Conservation (phyloP, 106 monocot species). For the Dioscorea zingiberensis region DNA sequence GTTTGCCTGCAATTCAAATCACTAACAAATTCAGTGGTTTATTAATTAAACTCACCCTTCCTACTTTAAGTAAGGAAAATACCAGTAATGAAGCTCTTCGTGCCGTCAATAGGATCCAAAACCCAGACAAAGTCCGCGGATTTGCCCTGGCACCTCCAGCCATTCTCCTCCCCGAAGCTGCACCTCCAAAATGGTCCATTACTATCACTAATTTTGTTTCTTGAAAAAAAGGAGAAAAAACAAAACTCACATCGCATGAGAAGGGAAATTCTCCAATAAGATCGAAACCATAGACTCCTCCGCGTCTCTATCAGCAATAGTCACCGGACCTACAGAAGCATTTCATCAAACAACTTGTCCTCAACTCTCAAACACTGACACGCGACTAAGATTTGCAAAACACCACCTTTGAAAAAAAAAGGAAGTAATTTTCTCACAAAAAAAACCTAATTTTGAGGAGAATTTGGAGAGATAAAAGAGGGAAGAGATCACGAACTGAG, state of each 20-base stretch:
- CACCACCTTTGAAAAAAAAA: not conserved
- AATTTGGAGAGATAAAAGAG: not conserved
- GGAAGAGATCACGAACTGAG: conserved; percentile 44
- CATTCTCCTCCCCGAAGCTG: conserved; percentile 97
- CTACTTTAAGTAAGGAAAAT: not conserved
- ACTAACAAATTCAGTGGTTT: not conserved
- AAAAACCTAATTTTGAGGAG: not conserved
- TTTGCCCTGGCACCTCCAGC: conserved; percentile 78
- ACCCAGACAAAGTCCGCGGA: conserved; percentile 93
- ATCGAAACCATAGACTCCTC: conserved; percentile 83
- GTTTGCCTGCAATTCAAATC: conserved; percentile 62
- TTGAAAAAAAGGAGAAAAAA: not conserved
- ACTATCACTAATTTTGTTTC: not conserved
- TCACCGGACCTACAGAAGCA: conserved; percentile 75
- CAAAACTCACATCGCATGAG: conserved; percentile 71
- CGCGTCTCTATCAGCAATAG: conserved; percentile 83
- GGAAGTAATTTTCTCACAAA: not conserved
- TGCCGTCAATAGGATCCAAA: conserved; percentile 99
- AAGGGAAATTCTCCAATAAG: conserved; percentile 65
- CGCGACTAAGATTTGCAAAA: not conserved
- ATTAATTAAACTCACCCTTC: not conserved
- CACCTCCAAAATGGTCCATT: not conserved
- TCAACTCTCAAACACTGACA: too few relatives aligned
- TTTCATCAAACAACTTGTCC: not conserved
- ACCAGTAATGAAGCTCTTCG: conserved; percentile 99